phyloP scores from a whole-genome alignment of 805 yeast species.

The Wickerhamiella siamensis region DNA sequence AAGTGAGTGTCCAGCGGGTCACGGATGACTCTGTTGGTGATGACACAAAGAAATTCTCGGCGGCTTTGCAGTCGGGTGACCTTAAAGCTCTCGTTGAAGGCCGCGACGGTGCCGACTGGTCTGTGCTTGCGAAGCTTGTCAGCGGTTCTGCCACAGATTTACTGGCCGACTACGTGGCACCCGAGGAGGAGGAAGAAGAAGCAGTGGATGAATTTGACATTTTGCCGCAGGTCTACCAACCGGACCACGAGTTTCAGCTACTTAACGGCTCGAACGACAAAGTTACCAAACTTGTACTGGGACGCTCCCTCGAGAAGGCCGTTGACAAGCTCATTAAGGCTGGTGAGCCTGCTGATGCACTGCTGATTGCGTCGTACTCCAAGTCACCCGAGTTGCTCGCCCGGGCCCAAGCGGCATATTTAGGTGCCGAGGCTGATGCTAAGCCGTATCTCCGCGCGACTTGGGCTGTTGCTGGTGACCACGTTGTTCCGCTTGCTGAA shows the following conservation, averaged over 20 bases:
- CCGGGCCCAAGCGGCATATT: slow-evolving; percentile 59
- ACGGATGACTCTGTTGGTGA: slow-evolving; percentile 16
- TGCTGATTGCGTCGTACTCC: slow-evolving; percentile 57
- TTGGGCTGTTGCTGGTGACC: slow-evolving; percentile 42
- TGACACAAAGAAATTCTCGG: slow-evolving; percentile 29
- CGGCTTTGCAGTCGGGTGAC: slow-evolving; percentile 35
- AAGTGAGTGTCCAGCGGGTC: slow-evolving; percentile 30
- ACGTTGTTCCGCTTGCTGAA: slow-evolving; percentile 52
- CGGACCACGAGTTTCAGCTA: slow-evolving; percentile 23
- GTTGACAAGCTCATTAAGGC: slow-evolving; percentile 49
- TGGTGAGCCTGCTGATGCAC: slow-evolving; percentile 60
- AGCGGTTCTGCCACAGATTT: slow-evolving; percentile 7
- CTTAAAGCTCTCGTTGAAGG: slow-evolving; percentile 18
- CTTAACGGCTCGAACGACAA: slow-evolving; percentile 19
- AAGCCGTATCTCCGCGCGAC: slow-evolving; percentile 59
- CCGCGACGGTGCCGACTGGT: slow-evolving; percentile 23
- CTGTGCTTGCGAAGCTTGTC: slow-evolving; percentile 19
- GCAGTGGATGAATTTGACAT: slow-evolving; percentile 30
- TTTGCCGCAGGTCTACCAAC: slow-evolving; percentile 19
- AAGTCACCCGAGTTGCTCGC: slow-evolving; percentile 38
- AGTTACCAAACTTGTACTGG: slow-evolving; percentile 38
- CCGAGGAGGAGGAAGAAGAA: slow-evolving; percentile 24
- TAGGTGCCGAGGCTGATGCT: slow-evolving; percentile 38
- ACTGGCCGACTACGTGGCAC: slow-evolving; percentile 20
- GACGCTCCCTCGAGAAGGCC: slow-evolving; percentile 52